phyloP scores from a whole-genome alignment of 2,329 filamentous ascomycete genomes.

The Phialocephala subalpina region DNA sequence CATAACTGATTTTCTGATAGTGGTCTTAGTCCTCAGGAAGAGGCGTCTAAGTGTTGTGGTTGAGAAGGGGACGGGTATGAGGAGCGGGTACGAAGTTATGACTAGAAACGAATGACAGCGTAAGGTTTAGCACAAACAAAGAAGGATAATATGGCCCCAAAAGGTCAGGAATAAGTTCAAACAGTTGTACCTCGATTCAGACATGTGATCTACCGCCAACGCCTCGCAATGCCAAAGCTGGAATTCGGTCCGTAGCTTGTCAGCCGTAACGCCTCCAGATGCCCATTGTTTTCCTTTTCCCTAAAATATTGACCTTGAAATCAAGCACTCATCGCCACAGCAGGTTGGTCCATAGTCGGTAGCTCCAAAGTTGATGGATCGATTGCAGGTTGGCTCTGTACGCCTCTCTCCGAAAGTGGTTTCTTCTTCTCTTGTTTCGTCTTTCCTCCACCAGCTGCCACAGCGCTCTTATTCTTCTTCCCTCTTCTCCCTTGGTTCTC shows the following conservation, averaged over 20 bases:
- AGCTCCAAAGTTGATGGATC: too few relatives aligned
- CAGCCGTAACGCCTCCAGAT: conserved; percentile 24
- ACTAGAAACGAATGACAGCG: background rate
- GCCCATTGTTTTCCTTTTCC: conserved; percentile 3
- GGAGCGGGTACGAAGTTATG: background rate
- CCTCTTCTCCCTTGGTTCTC: conserved; percentile 30
- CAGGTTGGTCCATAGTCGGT: background rate
- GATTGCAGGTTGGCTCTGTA: conserved; percentile 11
- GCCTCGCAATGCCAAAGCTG: conserved; percentile 15
- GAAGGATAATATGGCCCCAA: background rate
- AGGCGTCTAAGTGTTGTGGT: conserved; percentile 38
- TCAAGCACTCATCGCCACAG: background rate
- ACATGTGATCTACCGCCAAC: conserved; percentile 6
- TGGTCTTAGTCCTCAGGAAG: conserved; percentile 31
- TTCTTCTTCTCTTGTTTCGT: conserved; percentile 40
- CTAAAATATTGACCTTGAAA: background rate
- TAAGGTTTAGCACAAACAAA: background rate
- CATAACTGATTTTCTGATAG: background rate
- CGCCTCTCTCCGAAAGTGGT: conserved; percentile 31
- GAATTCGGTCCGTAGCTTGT: background rate
- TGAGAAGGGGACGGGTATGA: conserved; percentile 16
- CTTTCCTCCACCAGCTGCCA: conserved; percentile 56
- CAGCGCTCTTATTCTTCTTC: conserved; percentile 46
- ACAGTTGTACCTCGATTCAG: background rate
- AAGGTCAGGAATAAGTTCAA: background rate